Percentiles rank a stretch among this genome's conserved stretches.
phyloP scores from a whole-genome alignment of 2,329 filamentous ascomycete species.

The Ophioceras dolichostomum region DNA sequence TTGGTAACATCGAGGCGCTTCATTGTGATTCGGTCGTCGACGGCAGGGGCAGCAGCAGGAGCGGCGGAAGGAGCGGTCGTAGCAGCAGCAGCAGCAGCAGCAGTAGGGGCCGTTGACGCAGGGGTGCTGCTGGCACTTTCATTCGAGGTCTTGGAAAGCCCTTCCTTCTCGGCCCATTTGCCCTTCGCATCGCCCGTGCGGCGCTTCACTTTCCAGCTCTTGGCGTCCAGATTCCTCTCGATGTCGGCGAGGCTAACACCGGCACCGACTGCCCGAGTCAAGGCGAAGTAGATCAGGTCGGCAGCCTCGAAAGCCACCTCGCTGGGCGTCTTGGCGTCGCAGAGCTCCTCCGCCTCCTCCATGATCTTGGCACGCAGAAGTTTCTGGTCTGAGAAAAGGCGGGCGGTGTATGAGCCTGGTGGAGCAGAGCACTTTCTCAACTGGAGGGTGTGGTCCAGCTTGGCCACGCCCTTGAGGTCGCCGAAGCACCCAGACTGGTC shows the following conservation, averaged over 20 bases:
- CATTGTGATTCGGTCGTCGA: constrained; percentile 59
- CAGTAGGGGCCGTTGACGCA: constrained; percentile 9
- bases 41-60: constrained; percentile 24
- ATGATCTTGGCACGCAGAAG: constrained; percentile 91
- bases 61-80: constrained; percentile 20
- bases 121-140: constrained; percentile 17
- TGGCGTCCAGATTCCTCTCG: constrained; percentile 83
- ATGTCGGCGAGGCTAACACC: constrained; percentile 83
- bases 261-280: constrained; percentile 76
- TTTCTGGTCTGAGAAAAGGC: constrained; percentile 85
- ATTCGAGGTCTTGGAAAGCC: constrained; percentile 35
- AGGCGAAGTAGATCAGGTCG: constrained; percentile 88
- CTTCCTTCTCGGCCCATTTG: constrained; percentile 77
- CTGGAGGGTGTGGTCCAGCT: constrained; percentile 75
- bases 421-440: constrained; percentile 75
- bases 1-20: constrained; percentile 59
- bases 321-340: constrained; percentile 67
- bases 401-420: constrained; percentile 81
- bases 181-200: constrained; percentile 90
- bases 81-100: too few species aligned
- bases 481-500: constrained; percentile 89
- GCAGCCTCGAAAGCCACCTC: constrained; percentile 91
- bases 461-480: constrained; percentile 67
- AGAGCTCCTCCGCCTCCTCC: constrained; percentile 92
- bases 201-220: constrained; percentile 90